Evolutionary conservation across 345 rosid genomes (phyloP).

Genomic region (Bruguiera gymnorhiza): DNA sequence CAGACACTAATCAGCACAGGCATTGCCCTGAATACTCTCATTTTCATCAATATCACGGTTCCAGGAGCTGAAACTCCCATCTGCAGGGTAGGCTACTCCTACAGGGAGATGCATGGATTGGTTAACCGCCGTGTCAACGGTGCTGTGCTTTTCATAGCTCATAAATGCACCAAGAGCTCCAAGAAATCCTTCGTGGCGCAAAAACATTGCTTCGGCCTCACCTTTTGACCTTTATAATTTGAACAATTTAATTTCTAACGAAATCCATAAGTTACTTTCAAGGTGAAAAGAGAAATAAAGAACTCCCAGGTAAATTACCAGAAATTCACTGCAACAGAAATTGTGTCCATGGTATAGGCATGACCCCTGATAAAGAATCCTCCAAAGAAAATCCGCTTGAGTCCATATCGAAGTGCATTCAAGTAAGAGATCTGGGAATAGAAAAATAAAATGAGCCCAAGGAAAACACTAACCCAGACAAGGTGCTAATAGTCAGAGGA

Average conservation of each 20-base stretch:
- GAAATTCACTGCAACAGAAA: constrained; percentile 70
- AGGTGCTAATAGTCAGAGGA: no score
- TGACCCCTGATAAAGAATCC: constrained; percentile 80
- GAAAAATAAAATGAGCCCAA: neutral
- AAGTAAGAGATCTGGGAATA: constrained; percentile 62
- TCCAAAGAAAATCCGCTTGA: constrained; percentile 71
- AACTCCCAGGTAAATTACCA: constrained; percentile 40
- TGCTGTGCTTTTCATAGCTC: constrained; percentile 42
- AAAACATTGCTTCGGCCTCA: constrained; percentile 81
- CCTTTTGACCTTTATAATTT: constrained; percentile 68
- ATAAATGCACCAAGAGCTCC: constrained; percentile 80
- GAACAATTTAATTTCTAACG: neutral
- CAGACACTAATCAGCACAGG: constrained; percentile 20
- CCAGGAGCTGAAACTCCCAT: constrained; percentile 20
- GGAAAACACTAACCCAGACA: neutral
- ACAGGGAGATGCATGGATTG: constrained; percentile 14
- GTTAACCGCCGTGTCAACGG: constrained; percentile 18
- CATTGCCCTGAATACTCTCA: constrained; percentile 33
- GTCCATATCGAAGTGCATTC: constrained; percentile 83
- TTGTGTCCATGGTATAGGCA: constrained; percentile 75
- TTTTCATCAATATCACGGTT: constrained; percentile 26
- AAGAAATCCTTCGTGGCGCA: constrained; percentile 83
- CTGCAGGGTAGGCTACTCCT: constrained; percentile 18
- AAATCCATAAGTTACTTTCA: no score
- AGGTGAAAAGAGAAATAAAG: neutral